Percentiles rank a stretch among this genome's conserved stretches.
Conservation (phyloP, 805 yeast species). For the Priceomyces haplophilus region DNA sequence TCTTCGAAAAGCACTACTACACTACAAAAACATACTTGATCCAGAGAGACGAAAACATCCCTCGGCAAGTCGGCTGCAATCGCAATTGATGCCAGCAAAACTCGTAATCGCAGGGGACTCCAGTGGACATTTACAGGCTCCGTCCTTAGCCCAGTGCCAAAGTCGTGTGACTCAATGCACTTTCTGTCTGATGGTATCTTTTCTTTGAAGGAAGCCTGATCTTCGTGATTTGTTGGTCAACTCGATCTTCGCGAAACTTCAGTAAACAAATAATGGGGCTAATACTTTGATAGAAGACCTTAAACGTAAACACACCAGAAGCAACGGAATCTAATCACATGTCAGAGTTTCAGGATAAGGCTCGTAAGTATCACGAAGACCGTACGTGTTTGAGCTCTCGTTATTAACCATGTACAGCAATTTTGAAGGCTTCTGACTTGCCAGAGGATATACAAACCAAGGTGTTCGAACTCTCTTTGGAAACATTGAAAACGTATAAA, state of each 20-base stretch:
- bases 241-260: not conserved
- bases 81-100: no score
- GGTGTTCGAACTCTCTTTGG: conserved; percentile 46
- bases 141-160: no score
- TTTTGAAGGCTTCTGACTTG: conserved; percentile 43
- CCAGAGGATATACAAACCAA: conserved; percentile 51
- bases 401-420: conserved; percentile 26
- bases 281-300: not conserved
- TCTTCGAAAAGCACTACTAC: no score
- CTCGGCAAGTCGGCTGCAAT: no score
- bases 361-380: conserved; percentile 9
- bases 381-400: not conserved
- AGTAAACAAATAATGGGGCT: not conserved
- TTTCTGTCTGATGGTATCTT: no score
- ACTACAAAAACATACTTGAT: no score
- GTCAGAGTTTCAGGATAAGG: conserved; percentile 7
- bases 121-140: no score
- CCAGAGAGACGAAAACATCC: no score
- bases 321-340: not conserved
- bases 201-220: no score
- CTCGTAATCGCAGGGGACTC: no score
- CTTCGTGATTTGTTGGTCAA: no score
- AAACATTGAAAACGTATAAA: conserved; percentile 41
- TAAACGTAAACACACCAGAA: not conserved
- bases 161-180: no score